phyloP scores from a whole-genome alignment of 2,329 filamentous ascomycete species.

The Aspergillus caelatus region DNA sequence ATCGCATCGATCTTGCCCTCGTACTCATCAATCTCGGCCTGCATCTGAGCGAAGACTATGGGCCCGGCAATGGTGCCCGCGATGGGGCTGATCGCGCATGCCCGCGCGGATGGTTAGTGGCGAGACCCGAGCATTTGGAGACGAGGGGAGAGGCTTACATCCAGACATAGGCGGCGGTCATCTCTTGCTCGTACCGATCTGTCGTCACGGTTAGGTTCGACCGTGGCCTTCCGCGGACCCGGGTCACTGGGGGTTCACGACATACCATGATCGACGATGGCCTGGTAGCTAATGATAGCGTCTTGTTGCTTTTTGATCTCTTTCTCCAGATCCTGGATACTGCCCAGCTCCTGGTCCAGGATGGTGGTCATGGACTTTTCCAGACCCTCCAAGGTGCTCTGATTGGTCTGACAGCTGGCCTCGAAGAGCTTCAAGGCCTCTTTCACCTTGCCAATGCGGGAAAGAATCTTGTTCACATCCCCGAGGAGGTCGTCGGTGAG shows the following conservation, averaged over 20 bases:
- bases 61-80: neutral
- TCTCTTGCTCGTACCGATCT: neutral
- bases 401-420: neutral
- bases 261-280: too few species aligned
- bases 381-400: neutral
- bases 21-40: neutral
- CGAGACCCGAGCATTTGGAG: too few species aligned
- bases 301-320: too few species aligned
- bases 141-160: neutral
- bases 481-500: neutral
- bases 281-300: too few species aligned
- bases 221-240: too few species aligned
- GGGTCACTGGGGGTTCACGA: too few species aligned
- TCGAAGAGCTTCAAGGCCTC: neutral
- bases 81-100: neutral
- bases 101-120: too few species aligned
- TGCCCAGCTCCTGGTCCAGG: neutral
- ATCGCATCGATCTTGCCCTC: neutral
- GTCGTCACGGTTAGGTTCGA: neutral
- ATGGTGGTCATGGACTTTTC: slow-evolving; percentile 1
- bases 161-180: slow-evolving; percentile 1
- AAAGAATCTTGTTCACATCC: neutral
- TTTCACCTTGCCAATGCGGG: neutral
- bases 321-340: neutral
- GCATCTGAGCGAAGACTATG: neutral